A percentile compares a stretch with the other conserved stretches of the same genome.
Conservation (phyloP, 441 rosid genomes). For the Arabidopsis lyrata region DNA sequence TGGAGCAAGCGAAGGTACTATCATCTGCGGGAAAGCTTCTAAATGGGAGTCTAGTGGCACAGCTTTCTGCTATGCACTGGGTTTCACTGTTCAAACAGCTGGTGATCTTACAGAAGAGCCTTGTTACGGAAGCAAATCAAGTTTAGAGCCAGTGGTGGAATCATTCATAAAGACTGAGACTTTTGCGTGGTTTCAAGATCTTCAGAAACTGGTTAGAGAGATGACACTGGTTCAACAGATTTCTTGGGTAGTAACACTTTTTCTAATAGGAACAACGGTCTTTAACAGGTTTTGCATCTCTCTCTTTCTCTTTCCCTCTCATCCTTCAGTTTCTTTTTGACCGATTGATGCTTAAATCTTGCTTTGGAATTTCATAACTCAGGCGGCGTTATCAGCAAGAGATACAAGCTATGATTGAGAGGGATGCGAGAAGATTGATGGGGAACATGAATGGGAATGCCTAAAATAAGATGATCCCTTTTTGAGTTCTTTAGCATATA, state of each 20-base stretch:
- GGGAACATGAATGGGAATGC: constrained; percentile 44
- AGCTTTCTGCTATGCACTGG: constrained; percentile 71
- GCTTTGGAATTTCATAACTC: constrained; percentile 53
- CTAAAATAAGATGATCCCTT: background rate
- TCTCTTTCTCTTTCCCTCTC: background rate
- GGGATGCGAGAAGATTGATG: constrained; percentile 57
- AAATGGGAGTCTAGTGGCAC: constrained; percentile 82
- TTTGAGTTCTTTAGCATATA: background rate
- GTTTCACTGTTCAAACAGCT: constrained; percentile 61
- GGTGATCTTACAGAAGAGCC: constrained; percentile 51
- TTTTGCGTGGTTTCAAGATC: constrained; percentile 52
- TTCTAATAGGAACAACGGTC: constrained; percentile 59
- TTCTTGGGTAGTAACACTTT: constrained; percentile 64
- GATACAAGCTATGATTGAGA: constrained; percentile 61
- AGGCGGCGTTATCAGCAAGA: constrained; percentile 57
- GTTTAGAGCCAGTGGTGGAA: constrained; percentile 63
- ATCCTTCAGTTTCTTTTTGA: background rate
- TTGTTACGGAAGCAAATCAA: constrained; percentile 73
- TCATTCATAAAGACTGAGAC: constrained; percentile 35
- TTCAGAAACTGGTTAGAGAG: constrained; percentile 48
- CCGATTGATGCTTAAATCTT: constrained; percentile 4
- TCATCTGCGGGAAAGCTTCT: constrained; percentile 75
- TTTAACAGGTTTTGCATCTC: constrained; percentile 51
- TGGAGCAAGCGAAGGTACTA: constrained; percentile 61
- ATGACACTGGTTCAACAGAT: constrained; percentile 40